Conservation (phyloP, 1,284 basidiomycete genomes). For the Ustilago tritici region DNA sequence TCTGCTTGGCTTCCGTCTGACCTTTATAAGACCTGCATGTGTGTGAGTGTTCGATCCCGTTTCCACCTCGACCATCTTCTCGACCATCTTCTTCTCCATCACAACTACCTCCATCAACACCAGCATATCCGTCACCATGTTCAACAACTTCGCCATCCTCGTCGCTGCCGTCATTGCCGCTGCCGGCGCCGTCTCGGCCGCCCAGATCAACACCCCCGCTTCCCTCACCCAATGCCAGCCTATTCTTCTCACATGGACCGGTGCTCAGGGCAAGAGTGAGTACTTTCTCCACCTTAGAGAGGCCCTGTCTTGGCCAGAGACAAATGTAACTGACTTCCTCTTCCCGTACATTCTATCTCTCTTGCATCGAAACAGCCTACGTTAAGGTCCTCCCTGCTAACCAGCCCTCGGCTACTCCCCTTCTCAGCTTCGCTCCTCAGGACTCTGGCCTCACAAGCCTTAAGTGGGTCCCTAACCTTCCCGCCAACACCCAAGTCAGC, state of each 20-base stretch:
- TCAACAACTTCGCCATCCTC: constrained; percentile 32
- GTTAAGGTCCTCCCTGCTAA: constrained; percentile 34
- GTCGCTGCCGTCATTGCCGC: constrained; percentile 35
- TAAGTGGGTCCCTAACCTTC: constrained; percentile 41
- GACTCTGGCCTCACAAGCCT: constrained; percentile 24
- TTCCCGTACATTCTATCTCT: not conserved
- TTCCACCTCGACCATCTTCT: constrained; percentile 18
- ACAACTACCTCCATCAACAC: not conserved
- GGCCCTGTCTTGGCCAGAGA: not conserved
- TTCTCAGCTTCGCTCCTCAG: constrained; percentile 37
- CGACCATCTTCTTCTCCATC: constrained; percentile 3
- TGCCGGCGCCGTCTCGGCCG: constrained; percentile 26
- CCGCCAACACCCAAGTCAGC: constrained; percentile 32
- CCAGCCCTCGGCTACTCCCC: constrained; percentile 39
- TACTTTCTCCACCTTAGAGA: not conserved
- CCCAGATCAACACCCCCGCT: constrained; percentile 52
- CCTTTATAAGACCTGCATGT: constrained; percentile 6
- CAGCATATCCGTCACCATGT: constrained; percentile 29
- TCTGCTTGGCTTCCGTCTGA: not conserved
- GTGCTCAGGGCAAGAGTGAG: constrained; percentile 44
- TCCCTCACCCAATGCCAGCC: constrained; percentile 56
- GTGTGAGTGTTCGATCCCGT: not conserved
- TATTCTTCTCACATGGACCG: constrained; percentile 44
- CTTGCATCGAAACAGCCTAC: constrained; percentile 26
- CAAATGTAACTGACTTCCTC: constrained; percentile 11